Conservation (phyloP, 257 asterid species). For the Nicotiana tomentosiformis region DNA sequence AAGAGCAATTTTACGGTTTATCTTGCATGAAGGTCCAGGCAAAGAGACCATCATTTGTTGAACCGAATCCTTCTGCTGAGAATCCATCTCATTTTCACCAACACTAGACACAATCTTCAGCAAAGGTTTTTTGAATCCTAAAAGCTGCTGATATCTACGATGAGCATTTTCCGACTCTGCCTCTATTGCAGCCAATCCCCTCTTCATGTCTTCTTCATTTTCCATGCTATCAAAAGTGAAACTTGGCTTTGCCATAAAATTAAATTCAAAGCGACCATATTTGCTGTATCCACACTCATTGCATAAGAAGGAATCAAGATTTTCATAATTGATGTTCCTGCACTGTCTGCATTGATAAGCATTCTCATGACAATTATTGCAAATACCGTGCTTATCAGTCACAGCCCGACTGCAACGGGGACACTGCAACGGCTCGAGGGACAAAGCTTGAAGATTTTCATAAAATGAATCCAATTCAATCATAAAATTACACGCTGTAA, state of each 20-base stretch:
- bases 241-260: conserved; percentile 98
- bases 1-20: conserved; percentile 98
- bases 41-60: conserved; percentile 99
- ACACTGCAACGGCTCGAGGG: conserved; percentile 98
- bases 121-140: conserved; percentile 96
- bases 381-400: conserved; percentile 93
- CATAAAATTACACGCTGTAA: conserved; percentile 97
- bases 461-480: conserved; percentile 95
- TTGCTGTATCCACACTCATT: conserved; percentile 99
- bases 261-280: conserved; percentile 97
- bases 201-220: conserved; percentile 97
- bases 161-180: conserved; percentile 99
- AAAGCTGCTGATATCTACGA: conserved; percentile 94
- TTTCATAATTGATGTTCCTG: conserved; percentile 96
- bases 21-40: conserved; percentile 98
- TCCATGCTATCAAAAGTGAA: conserved; percentile 97
- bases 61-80: conserved; percentile 99
- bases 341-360: conserved; percentile 99
- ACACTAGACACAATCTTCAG: conserved; percentile 94
- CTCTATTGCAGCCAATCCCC: conserved; percentile 94
- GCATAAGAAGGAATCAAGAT: conserved; percentile 94
- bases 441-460: conserved; percentile 96
- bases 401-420: conserved; percentile 99
- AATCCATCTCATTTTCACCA: conserved; percentile 98
- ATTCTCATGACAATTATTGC: conserved; percentile 96